phyloP scores from a whole-genome alignment of 2,329 filamentous ascomycete species.

The Claviceps paspali region DNA sequence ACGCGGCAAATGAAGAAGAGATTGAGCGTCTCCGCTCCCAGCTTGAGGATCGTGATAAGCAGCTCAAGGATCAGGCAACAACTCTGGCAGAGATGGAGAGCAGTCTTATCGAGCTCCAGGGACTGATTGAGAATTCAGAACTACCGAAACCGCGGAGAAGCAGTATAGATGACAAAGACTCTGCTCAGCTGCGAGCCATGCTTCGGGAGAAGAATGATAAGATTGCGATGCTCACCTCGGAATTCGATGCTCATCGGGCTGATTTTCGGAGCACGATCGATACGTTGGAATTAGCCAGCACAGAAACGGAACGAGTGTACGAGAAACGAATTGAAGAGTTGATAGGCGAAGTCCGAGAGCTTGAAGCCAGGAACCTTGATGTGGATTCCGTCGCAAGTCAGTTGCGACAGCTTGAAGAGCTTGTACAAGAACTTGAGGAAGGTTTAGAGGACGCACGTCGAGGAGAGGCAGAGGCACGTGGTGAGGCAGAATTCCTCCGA shows the following conservation, averaged over 20 bases:
- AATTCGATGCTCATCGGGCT: conserved; percentile 87
- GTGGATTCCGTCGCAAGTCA: conserved; percentile 84
- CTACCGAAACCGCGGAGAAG: conserved; percentile 25
- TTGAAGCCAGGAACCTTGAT: conserved; percentile 72
- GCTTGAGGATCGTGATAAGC: conserved; percentile 70
- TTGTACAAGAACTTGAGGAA: conserved; percentile 93
- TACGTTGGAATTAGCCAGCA: conserved; percentile 85
- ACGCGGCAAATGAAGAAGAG: conserved; percentile 50
- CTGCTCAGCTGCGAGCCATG: conserved; percentile 61
- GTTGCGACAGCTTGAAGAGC: conserved; percentile 86
- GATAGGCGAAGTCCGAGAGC: conserved; percentile 65
- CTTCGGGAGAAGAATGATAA: conserved; percentile 93
- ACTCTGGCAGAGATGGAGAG: conserved; percentile 81
- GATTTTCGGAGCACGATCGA: conserved; percentile 97
- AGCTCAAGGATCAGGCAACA: conserved; percentile 75
- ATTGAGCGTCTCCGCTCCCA: conserved; percentile 56
- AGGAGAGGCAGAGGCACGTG: conserved; percentile 87
- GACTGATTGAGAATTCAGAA: conserved; percentile 48
- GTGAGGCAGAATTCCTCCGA: conserved; percentile 87
- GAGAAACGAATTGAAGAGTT: conserved; percentile 83
- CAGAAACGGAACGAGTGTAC: conserved; percentile 91
- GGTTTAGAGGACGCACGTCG: conserved; percentile 86
- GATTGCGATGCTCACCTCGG: conserved; percentile 79
- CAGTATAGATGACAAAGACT: conserved; percentile 54
- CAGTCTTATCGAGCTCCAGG: conserved; percentile 62